phyloP scores from a whole-genome alignment of 2,329 filamentous ascomycete species.

The Hymenotorrendiella dingleyae region DNA sequence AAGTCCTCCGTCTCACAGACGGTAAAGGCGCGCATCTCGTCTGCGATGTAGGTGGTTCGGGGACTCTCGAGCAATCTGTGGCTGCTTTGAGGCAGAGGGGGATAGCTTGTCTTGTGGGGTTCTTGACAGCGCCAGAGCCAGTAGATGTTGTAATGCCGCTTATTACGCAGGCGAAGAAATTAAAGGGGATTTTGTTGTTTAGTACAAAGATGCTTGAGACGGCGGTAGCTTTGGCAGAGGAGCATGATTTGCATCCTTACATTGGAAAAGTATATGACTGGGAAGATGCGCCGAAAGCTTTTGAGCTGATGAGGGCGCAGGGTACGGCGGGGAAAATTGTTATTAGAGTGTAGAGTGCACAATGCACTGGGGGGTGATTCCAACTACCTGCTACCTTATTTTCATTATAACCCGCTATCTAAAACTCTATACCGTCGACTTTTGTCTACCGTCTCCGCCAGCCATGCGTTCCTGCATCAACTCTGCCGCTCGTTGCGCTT shows the following conservation, averaged over 20 bases:
- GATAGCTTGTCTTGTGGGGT: slow-evolving; percentile 40
- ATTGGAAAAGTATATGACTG: slow-evolving; percentile 70
- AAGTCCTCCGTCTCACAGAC: slow-evolving; percentile 44
- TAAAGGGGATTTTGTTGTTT: slow-evolving; percentile 69
- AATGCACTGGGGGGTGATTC: no score
- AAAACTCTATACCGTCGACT: no score
- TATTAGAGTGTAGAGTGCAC: slow-evolving; percentile 9
- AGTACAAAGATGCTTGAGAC: slow-evolving; percentile 65
- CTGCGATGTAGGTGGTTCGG: slow-evolving; percentile 59
- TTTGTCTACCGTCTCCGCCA: no score
- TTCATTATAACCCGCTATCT: no score
- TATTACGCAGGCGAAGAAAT: slow-evolving; percentile 69
- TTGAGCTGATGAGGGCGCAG: slow-evolving; percentile 63
- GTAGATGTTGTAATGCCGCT: slow-evolving; percentile 33
- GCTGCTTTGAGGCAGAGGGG: slow-evolving; percentile 40
- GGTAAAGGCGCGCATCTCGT: slow-evolving; percentile 54
- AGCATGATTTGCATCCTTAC: slow-evolving; percentile 70
- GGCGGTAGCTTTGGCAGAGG: slow-evolving; percentile 67
- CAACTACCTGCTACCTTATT: no score
- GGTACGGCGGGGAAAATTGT: slow-evolving; percentile 65
- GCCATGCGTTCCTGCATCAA: no score
- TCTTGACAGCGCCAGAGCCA: slow-evolving; percentile 24
- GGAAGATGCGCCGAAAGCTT: slow-evolving; percentile 65
- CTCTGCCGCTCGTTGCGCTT: no score
- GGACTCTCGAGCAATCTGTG: slow-evolving; percentile 52